Percentiles rank a stretch among this genome's conserved stretches.
phyloP scores from a whole-genome alignment of 352 stramenopile species.

The Globisporangium okanoganense region DNA sequence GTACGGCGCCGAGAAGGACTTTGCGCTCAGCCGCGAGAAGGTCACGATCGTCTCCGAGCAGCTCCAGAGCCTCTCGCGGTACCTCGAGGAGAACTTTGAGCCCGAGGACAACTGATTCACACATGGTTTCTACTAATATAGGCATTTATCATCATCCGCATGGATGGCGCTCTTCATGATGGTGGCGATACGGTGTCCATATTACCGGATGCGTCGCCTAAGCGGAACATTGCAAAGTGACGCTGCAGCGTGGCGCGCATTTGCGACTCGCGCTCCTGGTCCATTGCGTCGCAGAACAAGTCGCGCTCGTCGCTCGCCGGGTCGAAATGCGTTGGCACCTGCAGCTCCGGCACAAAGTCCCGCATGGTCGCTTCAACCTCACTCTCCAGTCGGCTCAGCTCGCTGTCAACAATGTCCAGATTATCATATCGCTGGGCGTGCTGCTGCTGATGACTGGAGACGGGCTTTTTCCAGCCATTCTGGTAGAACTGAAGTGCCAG shows the following conservation, averaged over 20 bases:
- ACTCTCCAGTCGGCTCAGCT: conserved; percentile 22
- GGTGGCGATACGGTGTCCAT: not conserved
- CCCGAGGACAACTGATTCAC: conserved; percentile 49
- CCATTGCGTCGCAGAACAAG: conserved; percentile 15
- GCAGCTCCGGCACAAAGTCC: conserved; percentile 41
- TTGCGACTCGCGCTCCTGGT: conserved; percentile 30
- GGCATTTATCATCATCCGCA: not conserved
- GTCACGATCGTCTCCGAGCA: conserved; percentile 77
- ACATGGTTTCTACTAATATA: not conserved
- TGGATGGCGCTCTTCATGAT: not conserved
- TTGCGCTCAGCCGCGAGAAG: conserved; percentile 72
- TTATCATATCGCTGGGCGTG: not conserved
- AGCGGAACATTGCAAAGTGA: conserved; percentile 61
- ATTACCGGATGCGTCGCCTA: too few species aligned
- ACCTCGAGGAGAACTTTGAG: conserved; percentile 71
- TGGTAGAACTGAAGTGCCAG: conserved; percentile 47
- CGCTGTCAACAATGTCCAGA: conserved; percentile 2
- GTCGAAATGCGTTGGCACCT: conserved; percentile 1
- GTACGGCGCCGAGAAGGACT: conserved; percentile 82
- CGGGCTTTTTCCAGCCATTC: conserved; percentile 37
- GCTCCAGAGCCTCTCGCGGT: conserved; percentile 68
- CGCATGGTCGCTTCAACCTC: conserved; percentile 26
- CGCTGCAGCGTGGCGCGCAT: conserved; percentile 42
- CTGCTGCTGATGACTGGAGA: conserved; percentile 10
- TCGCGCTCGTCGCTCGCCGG: conserved; percentile 19